Conservation (phyloP, 768 basidiomycete species). For the Tephrocybe sp. region DNA sequence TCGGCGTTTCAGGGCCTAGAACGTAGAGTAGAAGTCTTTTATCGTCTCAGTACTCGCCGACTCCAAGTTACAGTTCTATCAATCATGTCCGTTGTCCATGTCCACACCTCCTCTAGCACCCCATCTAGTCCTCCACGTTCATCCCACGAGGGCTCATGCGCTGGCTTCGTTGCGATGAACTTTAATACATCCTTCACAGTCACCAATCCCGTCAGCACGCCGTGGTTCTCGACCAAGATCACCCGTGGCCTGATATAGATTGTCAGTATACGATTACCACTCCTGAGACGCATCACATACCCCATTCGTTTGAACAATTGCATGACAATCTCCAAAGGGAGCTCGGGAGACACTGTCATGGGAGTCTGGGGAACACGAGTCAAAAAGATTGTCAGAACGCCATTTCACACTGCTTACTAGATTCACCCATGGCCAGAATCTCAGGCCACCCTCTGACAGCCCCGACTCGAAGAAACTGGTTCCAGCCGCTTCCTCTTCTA, state of each 20-base stretch:
- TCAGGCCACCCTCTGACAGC: constrained; percentile 55
- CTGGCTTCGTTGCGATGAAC: constrained; percentile 67
- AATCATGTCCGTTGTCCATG: constrained; percentile 42
- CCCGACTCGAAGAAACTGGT: constrained; percentile 62
- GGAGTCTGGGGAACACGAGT: constrained; percentile 66
- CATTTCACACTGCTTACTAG: constrained; percentile 54
- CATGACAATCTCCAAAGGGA: constrained; percentile 96
- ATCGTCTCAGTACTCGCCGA: constrained; percentile 37
- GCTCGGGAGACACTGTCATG: constrained; percentile 86
- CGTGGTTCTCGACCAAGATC: constrained; percentile 91
- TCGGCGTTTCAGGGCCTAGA: neutral
- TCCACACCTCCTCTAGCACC: constrained; percentile 62
- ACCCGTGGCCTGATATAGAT: constrained; percentile 73
- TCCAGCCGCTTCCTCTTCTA: constrained; percentile 67
- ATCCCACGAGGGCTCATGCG: constrained; percentile 56
- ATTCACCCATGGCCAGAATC: constrained; percentile 92
- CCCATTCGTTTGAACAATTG: constrained; percentile 98
- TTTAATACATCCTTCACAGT: constrained; percentile 96
- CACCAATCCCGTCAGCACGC: constrained; percentile 79
- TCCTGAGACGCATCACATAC: constrained; percentile 48
- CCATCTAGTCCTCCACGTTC: constrained; percentile 66
- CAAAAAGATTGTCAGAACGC: neutral
- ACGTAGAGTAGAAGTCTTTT: constrained; percentile 9
- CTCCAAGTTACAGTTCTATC: constrained; percentile 38
- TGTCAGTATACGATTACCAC: constrained; percentile 4